Percentiles rank a stretch among this genome's conserved stretches.
Conservation (phyloP, 768 basidiomycete genomes). For the Boletus reticuloceps region DNA sequence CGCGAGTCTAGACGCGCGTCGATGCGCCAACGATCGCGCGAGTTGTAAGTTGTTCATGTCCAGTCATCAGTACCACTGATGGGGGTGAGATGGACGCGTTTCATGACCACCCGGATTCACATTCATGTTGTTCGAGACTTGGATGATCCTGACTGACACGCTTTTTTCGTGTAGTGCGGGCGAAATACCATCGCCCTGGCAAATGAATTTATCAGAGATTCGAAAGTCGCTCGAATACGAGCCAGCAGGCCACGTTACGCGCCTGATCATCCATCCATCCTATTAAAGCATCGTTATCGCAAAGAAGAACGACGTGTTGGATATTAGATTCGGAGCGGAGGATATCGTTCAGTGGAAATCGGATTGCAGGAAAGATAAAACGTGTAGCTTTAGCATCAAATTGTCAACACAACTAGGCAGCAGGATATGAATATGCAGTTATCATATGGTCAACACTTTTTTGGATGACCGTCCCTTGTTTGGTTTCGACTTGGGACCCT, state of each 20-base stretch:
- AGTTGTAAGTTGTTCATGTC: constrained; percentile 19
- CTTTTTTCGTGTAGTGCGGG: constrained; percentile 9
- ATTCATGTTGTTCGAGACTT: no score
- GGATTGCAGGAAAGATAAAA: not conserved
- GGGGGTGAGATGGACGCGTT: not conserved
- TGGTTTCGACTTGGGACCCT: not conserved
- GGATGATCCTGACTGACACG: not conserved
- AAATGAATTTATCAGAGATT: constrained; percentile 27
- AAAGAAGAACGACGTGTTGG: not conserved
- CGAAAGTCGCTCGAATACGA: constrained; percentile 32
- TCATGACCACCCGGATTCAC: not conserved
- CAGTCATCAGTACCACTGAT: no score
- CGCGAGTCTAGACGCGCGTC: constrained; percentile 31
- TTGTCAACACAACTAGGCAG: constrained; percentile 1
- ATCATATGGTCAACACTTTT: constrained; percentile 7
- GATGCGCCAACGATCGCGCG: constrained; percentile 24
- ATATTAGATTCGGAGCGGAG: not conserved
- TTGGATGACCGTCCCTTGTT: constrained; percentile 5
- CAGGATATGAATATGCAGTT: not conserved
- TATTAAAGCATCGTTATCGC: not conserved
- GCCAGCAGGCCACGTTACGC: constrained; percentile 3
- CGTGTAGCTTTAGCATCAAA: constrained; percentile 24
- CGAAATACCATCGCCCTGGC: constrained; percentile 32
- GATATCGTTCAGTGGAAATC: not conserved
- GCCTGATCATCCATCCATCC: constrained; percentile 7